Conservation (phyloP, 1,139 yeast genomes). For the Geotrichum macrosporum region DNA sequence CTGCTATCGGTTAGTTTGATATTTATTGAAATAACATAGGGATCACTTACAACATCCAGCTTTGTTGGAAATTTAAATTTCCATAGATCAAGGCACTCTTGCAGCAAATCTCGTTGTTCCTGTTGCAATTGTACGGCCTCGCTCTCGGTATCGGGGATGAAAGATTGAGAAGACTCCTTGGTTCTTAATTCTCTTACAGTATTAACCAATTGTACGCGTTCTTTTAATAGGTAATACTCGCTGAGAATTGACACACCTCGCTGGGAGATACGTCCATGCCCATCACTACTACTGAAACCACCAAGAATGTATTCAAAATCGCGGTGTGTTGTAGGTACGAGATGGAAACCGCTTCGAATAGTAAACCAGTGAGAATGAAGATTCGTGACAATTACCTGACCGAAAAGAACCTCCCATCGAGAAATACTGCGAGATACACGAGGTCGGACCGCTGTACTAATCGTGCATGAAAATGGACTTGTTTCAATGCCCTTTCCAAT, state of each 20-base stretch:
- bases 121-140: background rate
- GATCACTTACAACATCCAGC: slow-evolving; percentile 11
- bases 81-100: slow-evolving; percentile 12
- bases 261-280: slow-evolving; percentile 12
- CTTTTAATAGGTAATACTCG: slow-evolving; percentile 21
- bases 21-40: background rate
- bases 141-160: background rate
- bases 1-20: slow-evolving; percentile 9
- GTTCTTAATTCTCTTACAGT: background rate
- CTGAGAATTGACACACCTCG: slow-evolving; percentile 26
- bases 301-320: slow-evolving; percentile 24
- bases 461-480: background rate
- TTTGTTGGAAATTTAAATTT: slow-evolving; percentile 6
- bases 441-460: slow-evolving; percentile 1
- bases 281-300: slow-evolving; percentile 7
- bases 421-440: slow-evolving; percentile 19
- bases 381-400: slow-evolving; percentile 13
- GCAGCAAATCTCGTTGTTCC: slow-evolving; percentile 3
- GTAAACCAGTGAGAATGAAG: slow-evolving; percentile 16
- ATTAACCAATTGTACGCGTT: background rate
- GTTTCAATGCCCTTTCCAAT: slow-evolving; percentile 1
- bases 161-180: background rate
- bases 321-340: slow-evolving; percentile 19
- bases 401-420: slow-evolving; percentile 22
- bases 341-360: slow-evolving; percentile 12